A percentile compares a stretch with the other conserved stretches of the same genome.
phyloP scores from a whole-genome alignment of 179 eudicot species.

The Vitellaria paradoxa region DNA sequence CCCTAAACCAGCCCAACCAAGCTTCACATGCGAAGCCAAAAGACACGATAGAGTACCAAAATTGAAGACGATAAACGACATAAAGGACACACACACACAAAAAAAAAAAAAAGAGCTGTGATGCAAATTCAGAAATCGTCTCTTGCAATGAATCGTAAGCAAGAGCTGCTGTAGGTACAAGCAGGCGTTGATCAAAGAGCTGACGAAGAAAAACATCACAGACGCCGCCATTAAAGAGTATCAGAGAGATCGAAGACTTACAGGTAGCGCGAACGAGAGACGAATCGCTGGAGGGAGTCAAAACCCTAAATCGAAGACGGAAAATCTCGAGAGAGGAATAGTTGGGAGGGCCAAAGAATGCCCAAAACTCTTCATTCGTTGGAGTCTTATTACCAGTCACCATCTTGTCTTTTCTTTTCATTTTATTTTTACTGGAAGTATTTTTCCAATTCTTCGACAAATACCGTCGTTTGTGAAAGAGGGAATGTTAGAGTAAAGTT shows the following conservation, averaged over 20 bases:
- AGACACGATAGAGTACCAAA: not conserved
- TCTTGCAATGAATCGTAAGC: not conserved
- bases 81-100: not conserved
- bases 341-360: not conserved
- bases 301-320: conserved; percentile 14
- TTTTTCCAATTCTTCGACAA: not conserved
- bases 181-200: not conserved
- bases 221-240: not conserved
- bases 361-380: not conserved
- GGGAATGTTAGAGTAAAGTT: too few species aligned
- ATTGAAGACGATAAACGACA: not conserved
- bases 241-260: not conserved
- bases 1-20: not conserved
- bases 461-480: too few species aligned
- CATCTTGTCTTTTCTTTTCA: not conserved
- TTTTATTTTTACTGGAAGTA: not conserved
- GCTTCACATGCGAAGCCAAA: not conserved
- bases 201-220: not conserved
- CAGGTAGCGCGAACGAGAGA: conserved; percentile 1
- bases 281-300: not conserved
- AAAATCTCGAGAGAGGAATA: not conserved
- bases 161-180: not conserved
- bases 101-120: too few species aligned
- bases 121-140: not conserved
- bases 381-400: conserved; percentile 11